Base-by-base conservation (phyloP, 805 yeast genomes). In the Myxozyma kluyveri region DNA sequence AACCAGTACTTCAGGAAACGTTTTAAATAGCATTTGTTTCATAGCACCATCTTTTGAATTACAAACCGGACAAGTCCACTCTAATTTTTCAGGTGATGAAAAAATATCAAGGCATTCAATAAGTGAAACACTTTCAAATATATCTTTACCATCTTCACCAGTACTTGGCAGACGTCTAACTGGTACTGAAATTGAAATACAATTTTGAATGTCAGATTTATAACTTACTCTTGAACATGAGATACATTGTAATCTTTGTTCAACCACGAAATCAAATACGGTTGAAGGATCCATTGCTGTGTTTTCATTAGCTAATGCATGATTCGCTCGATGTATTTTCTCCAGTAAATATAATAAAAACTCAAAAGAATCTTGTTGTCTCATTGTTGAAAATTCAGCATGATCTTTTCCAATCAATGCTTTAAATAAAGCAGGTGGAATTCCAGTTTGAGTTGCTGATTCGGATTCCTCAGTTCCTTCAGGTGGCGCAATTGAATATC, bases 331-430 rank as follows among this genome's bases (percentile, higher is more conserved):
- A 29, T 54, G 50, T 24, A 89, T 67, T 56, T 79, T 76, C 50
- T 83, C 85, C 26, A 83, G 63, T 6, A 91, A 67, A 65, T 82
- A 85, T 3, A 80, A 69, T 69, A 89, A 78, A 65, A 89, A 93
- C 67, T 93, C 99, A 72, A 83, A 86, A 0, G 98, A 93, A 72
- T 93, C 99, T 67, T 93, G 99, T 66, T 93, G 99, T 61, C 82
- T 80, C 76, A 83, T 86, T 0, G 96, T 83, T 41, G 83, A 75
- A 62, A 93, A 93, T 63, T 93, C 99, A 17, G 75, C 74, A 67
- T 93, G 95, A 33, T 80, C 80, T 45, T 77, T 77, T 2, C 96
- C 96, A 47, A 93, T 74, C 23, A 88, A 71, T 6, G 79, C 72
- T 66, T 91, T 91, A 69, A 93, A 83, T 43, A 84, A 75, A 0